Base-by-base conservation (phyloP, 108 stramenopile species). In the Aureococcus anophagefferens region DNA sequence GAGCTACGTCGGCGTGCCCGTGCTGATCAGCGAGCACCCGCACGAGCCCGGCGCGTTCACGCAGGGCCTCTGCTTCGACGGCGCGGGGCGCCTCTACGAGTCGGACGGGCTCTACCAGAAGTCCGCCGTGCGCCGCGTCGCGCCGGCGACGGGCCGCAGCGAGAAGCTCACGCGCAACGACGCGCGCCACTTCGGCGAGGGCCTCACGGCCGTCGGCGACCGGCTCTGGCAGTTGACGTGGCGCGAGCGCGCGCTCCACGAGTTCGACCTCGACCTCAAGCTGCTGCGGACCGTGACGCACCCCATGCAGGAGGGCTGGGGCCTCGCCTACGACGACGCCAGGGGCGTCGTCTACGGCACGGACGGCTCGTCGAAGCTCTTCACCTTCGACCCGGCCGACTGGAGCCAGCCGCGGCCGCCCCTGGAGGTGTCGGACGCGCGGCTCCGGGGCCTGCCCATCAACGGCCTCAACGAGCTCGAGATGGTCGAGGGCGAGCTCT, bases 161-260 rank as follows among this genome's bases (percentile, higher is more conserved):
- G 13, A 72, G 62, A 33, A 32, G 46, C 34, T 18, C n/a, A 35
- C 45, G 5, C 33, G 33, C 25, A 46, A 79, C 13, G 64, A 16
- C 21, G 16, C 44, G 13, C 21, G 72, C 33, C 33, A 62, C 65
- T 79, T 81, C 72, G 80, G 78, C n/a, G 80, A 81, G 66, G 80
- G 80, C 11, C 72, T 78, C 51, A 71, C 76, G 72, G 51, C 51
- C 51, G 25, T 59, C 21, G 46, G 33, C 4, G 46, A 36, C 9
- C 3, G 28, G 21, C 25, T 25, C 35, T 32, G 21, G 7, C 51
- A 59, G 51, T 11, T 59, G 7, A 59, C 51, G 21, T 59, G 51
- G 51, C 16, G 18, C 14, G 32, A 35, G 25, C 59, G 46, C 32
- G 29, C 33, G 5, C 9, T 74, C 67, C 29, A 30, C n/a, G 29